These are phyloP conservation scores for Vigna radiata DNA, from an alignment of 306 rosid species.

Conservation along the genomic window DNA sequence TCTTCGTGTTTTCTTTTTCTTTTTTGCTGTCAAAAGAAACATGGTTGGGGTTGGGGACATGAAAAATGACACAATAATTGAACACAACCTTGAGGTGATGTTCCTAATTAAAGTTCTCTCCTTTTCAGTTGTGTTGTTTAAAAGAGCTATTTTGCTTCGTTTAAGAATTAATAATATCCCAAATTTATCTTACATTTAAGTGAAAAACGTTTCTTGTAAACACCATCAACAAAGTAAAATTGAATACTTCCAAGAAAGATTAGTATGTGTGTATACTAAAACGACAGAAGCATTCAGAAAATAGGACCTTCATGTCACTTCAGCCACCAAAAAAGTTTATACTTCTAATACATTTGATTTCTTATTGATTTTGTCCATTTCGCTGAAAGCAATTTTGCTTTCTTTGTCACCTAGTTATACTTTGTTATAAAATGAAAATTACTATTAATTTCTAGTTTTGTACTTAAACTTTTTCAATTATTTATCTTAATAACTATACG, in stretches of 20 bases:
- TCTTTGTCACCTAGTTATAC: too few species aligned
- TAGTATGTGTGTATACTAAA: neutral
- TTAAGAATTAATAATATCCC: neutral
- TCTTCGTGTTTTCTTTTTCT: neutral
- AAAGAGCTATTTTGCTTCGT: neutral
- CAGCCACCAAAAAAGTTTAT: neutral
- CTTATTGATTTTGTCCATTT: neutral
- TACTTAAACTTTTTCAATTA: too few species aligned
- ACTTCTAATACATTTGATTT: neutral
- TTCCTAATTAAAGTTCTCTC: neutral
- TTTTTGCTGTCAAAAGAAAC: neutral
- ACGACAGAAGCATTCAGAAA: neutral
- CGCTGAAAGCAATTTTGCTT: too few species aligned
- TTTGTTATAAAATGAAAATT: too few species aligned
- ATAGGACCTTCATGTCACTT: too few species aligned
- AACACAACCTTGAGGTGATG: neutral
- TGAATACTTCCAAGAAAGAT: neutral
- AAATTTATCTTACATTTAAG: slow-evolving; percentile 10
- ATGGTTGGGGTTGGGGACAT: slow-evolving; percentile 28
- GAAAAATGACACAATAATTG: slow-evolving; percentile 5
- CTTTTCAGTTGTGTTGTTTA: neutral
- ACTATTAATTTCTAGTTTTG: too few species aligned
- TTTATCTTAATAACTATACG: too few species aligned
- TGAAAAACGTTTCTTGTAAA: neutral
- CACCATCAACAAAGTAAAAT: too few species aligned